phyloP scores from a whole-genome alignment of 179 eudicot species.

The Vitellaria paradoxa region DNA sequence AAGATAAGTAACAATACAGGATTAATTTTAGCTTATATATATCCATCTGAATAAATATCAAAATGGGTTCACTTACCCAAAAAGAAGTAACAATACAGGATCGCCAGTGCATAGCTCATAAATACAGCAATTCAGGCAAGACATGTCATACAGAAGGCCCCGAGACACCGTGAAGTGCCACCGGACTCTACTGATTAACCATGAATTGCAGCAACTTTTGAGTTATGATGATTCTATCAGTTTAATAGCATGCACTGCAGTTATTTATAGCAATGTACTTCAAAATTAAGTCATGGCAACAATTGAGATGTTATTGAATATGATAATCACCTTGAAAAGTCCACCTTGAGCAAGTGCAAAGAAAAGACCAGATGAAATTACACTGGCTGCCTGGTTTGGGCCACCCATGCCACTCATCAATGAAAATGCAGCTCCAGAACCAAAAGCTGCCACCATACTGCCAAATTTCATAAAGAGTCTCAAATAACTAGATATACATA shows the following conservation, averaged over 20 bases:
- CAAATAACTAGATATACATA: background rate
- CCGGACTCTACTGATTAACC: background rate
- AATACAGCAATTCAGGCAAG: background rate
- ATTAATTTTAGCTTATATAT: background rate
- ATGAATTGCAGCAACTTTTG: background rate
- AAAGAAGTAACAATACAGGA: background rate
- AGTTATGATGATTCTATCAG: too few species aligned
- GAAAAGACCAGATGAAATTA: conserved; percentile 71
- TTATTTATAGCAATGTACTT: background rate
- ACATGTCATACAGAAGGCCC: background rate
- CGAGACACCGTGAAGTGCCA: background rate
- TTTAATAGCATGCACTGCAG: background rate
- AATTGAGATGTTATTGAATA: background rate
- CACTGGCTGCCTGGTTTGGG: conserved; percentile 69
- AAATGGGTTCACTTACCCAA: too few species aligned
- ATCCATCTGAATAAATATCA: background rate
- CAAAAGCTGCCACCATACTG: conserved; percentile 98
- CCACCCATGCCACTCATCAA: conserved; percentile 97
- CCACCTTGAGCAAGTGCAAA: conserved; percentile 98
- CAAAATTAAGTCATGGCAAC: background rate
- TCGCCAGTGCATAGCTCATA: background rate
- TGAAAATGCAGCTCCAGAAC: conserved; percentile 93
- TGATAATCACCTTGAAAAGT: conserved; percentile 63
- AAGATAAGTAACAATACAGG: background rate
- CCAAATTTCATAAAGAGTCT: conserved; percentile 13